Conservation (phyloP, 2,329 filamentous ascomycete species). For the Hymenoscyphus scutula region DNA sequence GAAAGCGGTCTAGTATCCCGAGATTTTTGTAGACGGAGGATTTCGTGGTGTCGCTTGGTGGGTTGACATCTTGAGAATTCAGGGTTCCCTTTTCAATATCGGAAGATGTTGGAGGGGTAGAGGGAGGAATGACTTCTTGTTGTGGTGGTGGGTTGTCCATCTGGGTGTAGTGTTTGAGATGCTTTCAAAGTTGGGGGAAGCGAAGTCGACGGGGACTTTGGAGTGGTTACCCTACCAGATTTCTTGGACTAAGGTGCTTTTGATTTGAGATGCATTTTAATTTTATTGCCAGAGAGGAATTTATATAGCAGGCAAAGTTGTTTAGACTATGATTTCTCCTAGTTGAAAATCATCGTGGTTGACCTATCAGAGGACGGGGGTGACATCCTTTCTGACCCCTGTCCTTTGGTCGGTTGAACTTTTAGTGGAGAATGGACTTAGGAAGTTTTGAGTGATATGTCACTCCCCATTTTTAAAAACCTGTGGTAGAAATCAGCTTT, state of each 20-base stretch:
- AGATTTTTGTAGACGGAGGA: slow-evolving; percentile 36
- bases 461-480: neutral
- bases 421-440: too few species aligned
- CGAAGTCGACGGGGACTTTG: too few species aligned
- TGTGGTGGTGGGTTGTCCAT: too few species aligned
- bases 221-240: too few species aligned
- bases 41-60: slow-evolving; percentile 9
- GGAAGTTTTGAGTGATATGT: neutral
- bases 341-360: neutral
- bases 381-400: neutral
- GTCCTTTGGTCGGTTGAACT: neutral
- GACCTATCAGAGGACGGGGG: neutral
- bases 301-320: neutral
- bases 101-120: neutral
- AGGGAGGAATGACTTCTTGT: too few species aligned
- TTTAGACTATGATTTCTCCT: neutral
- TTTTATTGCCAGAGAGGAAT: neutral
- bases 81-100: neutral
- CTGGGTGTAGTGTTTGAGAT: too few species aligned
- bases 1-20: slow-evolving; percentile 49
- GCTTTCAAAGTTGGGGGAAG: too few species aligned
- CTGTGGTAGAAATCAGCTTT: neutral
- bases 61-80: neutral
- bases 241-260: neutral
- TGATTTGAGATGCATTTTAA: neutral